phyloP scores from a whole-genome alignment of 352 stramenopile species.

The Phytophthora tentaculata region DNA sequence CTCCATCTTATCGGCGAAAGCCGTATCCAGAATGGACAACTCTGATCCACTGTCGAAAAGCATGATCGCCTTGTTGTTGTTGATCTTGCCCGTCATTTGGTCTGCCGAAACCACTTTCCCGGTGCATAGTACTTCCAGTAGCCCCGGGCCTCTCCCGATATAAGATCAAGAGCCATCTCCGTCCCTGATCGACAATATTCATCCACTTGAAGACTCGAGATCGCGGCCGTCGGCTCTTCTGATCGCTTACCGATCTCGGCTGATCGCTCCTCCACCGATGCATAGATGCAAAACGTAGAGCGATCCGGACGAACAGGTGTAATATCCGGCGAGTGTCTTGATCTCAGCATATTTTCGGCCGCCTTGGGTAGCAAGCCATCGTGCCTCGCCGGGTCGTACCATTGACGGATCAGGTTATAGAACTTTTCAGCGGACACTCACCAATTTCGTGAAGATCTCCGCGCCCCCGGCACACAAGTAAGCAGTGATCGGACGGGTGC shows the following conservation, averaged over 20 bases:
- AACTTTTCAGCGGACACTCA: not conserved
- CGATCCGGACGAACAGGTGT: conserved; percentile 9
- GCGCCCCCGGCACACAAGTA: not conserved
- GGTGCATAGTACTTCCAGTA: not conserved
- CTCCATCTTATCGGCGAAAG: too few relatives aligned
- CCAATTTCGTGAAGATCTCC: too few relatives aligned
- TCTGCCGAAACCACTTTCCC: not conserved
- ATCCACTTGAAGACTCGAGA: not conserved
- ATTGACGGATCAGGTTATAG: too few relatives aligned
- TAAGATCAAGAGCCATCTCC: not conserved
- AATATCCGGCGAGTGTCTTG: conserved; percentile 9
- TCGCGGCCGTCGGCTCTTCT: too few relatives aligned
- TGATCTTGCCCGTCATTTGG: not conserved
- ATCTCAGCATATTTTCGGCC: conserved; percentile 8
- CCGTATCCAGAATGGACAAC: too few relatives aligned
- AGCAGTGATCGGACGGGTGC: not conserved
- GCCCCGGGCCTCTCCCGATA: too few relatives aligned
- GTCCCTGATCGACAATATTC: not conserved
- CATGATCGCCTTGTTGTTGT: not conserved
- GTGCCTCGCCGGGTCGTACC: conserved; percentile 4
- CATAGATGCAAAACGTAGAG: not conserved
- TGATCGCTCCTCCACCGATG: not conserved
- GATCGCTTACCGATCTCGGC: too few relatives aligned
- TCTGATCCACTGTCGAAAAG: too few relatives aligned
- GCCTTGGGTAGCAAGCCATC: not conserved